phyloP scores from a whole-genome alignment of 495 filamentous ascomycete genomes.

The Evansstolkia leycettana region DNA sequence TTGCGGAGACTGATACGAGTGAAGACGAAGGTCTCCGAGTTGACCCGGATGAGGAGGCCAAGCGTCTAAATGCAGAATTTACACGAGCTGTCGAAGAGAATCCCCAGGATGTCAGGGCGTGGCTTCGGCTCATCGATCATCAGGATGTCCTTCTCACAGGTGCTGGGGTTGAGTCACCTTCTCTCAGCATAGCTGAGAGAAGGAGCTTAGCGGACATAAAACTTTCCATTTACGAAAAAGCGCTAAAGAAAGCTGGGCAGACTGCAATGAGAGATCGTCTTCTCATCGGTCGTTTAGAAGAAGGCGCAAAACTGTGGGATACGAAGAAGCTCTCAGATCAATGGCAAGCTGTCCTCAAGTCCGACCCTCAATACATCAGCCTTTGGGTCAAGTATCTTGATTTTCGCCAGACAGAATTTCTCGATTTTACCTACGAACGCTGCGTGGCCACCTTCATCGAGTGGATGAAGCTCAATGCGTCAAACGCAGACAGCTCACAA shows the following conservation, averaged over 20 bases:
- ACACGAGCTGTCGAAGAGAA: conserved; percentile 43
- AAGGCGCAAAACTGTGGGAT: conserved; percentile 64
- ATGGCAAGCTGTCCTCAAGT: conserved; percentile 50
- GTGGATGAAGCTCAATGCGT: conserved; percentile 39
- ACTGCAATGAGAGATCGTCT: conserved; percentile 40
- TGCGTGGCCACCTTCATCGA: conserved; percentile 43
- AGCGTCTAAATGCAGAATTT: conserved; percentile 43
- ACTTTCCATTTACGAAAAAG: conserved; percentile 69
- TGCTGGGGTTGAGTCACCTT: conserved; percentile 21
- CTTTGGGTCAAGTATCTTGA: conserved; percentile 69
- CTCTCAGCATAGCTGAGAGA: conserved; percentile 46
- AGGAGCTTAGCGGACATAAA: conserved; percentile 64
- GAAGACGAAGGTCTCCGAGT: conserved; percentile 19
- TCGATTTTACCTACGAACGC: conserved; percentile 55
- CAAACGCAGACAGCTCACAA: conserved; percentile 9
- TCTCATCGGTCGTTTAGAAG: conserved; percentile 54
- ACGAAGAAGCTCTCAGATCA: conserved; percentile 42
- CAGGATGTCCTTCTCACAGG: conserved; percentile 51
- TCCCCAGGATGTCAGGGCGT: conserved; percentile 55
- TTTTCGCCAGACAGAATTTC: conserved; percentile 58
- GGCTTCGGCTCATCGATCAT: conserved; percentile 64
- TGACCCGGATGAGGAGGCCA: conserved; percentile 27
- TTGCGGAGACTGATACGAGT: conserved; percentile 33
- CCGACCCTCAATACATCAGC: conserved; percentile 42
- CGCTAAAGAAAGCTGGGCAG: conserved; percentile 42